phyloP scores from a whole-genome alignment of 768 basidiomycete species.

The Saitozyma sp. region DNA sequence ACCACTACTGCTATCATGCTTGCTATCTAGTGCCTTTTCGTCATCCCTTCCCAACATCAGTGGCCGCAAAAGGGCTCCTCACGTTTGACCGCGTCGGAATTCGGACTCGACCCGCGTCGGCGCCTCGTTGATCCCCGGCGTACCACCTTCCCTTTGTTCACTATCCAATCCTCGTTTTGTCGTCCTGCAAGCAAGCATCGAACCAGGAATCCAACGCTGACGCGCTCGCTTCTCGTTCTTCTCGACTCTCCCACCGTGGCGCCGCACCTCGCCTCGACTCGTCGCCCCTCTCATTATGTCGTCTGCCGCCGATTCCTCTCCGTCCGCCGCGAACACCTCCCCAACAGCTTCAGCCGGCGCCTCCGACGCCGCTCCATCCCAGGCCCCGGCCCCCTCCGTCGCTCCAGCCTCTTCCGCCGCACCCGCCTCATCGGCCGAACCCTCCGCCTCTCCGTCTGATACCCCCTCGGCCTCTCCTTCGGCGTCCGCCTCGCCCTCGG shows the following conservation, averaged over 20 bases:
- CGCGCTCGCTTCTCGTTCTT: background rate
- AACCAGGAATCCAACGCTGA: background rate
- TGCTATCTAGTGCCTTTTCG: no score
- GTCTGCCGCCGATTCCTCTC: background rate
- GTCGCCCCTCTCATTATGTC: background rate
- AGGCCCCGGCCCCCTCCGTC: slow-evolving; percentile 1
- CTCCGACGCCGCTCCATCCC: slow-evolving; percentile 2
- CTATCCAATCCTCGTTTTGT: no score
- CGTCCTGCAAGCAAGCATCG: no score
- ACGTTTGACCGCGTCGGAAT: no score
- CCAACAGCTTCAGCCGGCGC: background rate
- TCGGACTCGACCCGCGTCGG: no score
- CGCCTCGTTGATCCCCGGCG: no score
- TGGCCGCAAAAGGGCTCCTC: no score
- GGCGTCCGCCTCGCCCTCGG: slow-evolving; percentile 1
- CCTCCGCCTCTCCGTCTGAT: slow-evolving; percentile 8
- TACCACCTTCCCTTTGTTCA: no score
- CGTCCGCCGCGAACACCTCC: slow-evolving; percentile 1
- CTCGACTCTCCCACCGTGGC: background rate
- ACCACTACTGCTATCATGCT: no score
- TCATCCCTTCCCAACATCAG: no score
- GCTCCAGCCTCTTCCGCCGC: slow-evolving; percentile 2
- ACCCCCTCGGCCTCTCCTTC: slow-evolving; percentile 1
- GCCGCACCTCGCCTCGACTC: background rate
- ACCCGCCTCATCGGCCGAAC: slow-evolving; percentile 7